Conservation (phyloP, 2,329 filamentous ascomycete genomes). For the Talaromyces pinophilus region DNA sequence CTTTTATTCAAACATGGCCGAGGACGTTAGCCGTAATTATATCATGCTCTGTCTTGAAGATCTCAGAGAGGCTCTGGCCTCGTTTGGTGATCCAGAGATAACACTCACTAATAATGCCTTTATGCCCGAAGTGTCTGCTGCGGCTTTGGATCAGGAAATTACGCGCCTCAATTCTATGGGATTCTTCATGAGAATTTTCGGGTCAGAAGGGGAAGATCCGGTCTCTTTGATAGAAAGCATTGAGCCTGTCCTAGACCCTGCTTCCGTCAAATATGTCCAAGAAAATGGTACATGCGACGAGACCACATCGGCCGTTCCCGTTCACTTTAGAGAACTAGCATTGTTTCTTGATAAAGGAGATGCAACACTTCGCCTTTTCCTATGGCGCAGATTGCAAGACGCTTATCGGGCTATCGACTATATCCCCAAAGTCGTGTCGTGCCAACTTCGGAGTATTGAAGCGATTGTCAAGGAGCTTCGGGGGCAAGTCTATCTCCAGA, state of each 20-base stretch:
- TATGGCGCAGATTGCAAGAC: constrained; percentile 89
- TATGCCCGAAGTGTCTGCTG: constrained; percentile 81
- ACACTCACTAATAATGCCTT: constrained; percentile 80
- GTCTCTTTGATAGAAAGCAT: constrained; percentile 85
- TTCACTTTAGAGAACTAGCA: constrained; percentile 71
- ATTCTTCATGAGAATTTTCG: constrained; percentile 89
- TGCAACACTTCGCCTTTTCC: constrained; percentile 77
- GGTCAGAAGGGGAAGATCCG: constrained; percentile 76
- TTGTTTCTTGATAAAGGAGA: constrained; percentile 81
- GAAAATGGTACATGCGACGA: constrained; percentile 24
- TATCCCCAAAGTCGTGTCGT: constrained; percentile 83
- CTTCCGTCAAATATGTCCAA: constrained; percentile 36
- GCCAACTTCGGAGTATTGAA: constrained; percentile 80
- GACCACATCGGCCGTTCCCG: constrained; percentile 47
- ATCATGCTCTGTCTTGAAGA: constrained; percentile 64
- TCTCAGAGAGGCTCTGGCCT: constrained; percentile 57
- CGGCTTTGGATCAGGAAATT: constrained; percentile 86
- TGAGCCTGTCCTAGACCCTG: constrained; percentile 83
- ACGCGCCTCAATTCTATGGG: constrained; percentile 93
- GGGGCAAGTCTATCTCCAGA: constrained; percentile 57
- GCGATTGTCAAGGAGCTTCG: constrained; percentile 73
- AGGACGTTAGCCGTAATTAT: constrained; percentile 59
- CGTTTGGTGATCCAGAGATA: constrained; percentile 49
- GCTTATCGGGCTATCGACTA: constrained; percentile 87
- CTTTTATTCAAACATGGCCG: constrained; percentile 60